A percentile compares a stretch with the other conserved stretches of the same genome.
These are phyloP conservation scores for Phialophora chinensis DNA, from an alignment of 2,329 filamentous ascomycete species.

Conservation along the genomic window DNA sequence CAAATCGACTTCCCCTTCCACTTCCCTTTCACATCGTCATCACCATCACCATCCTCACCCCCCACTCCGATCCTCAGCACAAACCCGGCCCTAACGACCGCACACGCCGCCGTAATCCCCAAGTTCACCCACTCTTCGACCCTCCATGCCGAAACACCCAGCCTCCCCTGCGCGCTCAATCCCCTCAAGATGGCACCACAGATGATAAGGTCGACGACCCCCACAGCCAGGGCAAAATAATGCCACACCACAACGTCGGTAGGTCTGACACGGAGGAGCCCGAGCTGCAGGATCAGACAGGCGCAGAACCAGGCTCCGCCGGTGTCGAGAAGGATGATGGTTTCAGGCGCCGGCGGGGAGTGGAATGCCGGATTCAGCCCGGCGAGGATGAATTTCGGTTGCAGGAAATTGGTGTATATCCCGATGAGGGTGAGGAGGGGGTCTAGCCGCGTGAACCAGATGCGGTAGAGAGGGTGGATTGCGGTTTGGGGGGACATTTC, in stretches of 20 bases:
- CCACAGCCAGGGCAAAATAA: neutral
- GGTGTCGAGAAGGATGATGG: neutral
- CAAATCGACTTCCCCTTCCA: neutral
- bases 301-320: neutral
- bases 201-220: neutral
- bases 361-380: neutral
- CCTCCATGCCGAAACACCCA: neutral
- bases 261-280: neutral
- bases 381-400: neutral
- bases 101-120: neutral
- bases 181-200: conserved; percentile 2
- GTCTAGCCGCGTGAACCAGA: neutral
- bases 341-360: neutral
- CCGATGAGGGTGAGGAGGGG: neutral
- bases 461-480: neutral
- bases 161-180: neutral
- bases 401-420: neutral
- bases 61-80: neutral
- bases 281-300: neutral
- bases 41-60: neutral
- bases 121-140: neutral
- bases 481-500: neutral
- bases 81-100: neutral
- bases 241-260: neutral
- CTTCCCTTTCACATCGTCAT: neutral